phyloP scores from a whole-genome alignment of 331 rosid genomes.

The Saraca asoca region DNA sequence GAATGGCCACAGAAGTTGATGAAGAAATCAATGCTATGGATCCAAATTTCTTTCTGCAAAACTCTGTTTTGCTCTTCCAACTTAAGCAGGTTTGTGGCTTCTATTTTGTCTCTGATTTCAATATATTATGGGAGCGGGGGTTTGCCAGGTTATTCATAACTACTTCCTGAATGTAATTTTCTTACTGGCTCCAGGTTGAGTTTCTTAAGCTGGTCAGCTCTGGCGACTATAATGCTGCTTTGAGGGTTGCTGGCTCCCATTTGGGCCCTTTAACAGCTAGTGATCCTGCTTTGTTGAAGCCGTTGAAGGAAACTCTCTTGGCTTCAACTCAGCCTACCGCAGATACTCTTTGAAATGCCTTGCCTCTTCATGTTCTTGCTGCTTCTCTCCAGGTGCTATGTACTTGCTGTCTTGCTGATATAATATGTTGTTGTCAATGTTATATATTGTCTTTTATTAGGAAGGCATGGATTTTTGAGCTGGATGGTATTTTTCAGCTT shows the following conservation, averaged over 20 bases:
- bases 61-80: conserved; percentile 79
- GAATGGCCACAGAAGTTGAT: conserved; percentile 92
- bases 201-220: conserved; percentile 87
- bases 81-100: conserved; percentile 78
- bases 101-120: conserved; percentile 19
- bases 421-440: conserved; percentile 24
- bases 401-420: conserved; percentile 26
- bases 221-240: conserved; percentile 79
- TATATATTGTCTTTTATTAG: not conserved
- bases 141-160: conserved; percentile 4
- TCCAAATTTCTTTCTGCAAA: conserved; percentile 73
- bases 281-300: conserved; percentile 76
- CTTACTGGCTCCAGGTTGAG: conserved; percentile 69
- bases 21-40: conserved; percentile 75
- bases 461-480: too few relatives aligned
- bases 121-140: not conserved
- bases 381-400: conserved; percentile 85
- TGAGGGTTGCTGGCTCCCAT: conserved; percentile 87
- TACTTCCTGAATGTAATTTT: conserved; percentile 25
- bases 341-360: conserved; percentile 72
- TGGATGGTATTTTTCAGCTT: too few relatives aligned
- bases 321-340: conserved; percentile 78
- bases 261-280: conserved; percentile 88
- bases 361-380: conserved; percentile 86
- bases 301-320: conserved; percentile 89